Percentiles rank a stretch among this genome's conserved stretches.
Conservation (phyloP, 2,329 filamentous ascomycete species). For the Arthrobotrys iridis region DNA sequence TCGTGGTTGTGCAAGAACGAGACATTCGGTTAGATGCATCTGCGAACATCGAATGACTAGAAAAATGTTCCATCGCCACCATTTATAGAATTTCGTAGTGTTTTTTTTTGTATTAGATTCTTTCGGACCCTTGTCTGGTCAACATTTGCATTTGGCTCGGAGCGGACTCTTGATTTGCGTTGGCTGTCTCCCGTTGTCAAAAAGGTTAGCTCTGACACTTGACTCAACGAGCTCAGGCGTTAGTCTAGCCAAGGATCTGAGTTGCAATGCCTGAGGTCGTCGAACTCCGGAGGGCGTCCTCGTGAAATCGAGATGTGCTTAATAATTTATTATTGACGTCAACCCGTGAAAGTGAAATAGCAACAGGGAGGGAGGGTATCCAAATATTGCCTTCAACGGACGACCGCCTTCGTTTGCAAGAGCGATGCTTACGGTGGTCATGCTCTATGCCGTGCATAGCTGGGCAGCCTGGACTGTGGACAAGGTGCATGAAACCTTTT, state of each 20-base stretch:
- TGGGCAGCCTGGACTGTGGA: not conserved
- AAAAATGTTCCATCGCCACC: constrained; percentile 1
- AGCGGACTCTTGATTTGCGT: no score
- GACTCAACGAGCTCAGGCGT: not conserved
- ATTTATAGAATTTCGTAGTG: constrained; percentile 2
- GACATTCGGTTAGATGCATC: not conserved
- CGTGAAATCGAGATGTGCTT: not conserved
- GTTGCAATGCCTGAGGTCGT: not conserved
- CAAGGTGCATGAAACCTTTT: not conserved
- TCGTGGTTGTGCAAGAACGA: not conserved
- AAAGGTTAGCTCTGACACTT: constrained; percentile 1
- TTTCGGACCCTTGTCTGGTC: no score
- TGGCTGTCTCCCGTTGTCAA: not conserved
- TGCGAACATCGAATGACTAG: not conserved
- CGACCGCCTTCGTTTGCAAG: not conserved
- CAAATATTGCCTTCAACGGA: not conserved
- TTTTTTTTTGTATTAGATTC: no score
- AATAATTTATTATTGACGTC: not conserved
- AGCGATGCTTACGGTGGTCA: not conserved
- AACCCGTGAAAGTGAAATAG: not conserved
- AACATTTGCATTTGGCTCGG: no score
- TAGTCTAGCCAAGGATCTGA: constrained; percentile 12
- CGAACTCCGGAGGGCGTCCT: no score
- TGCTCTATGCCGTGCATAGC: not conserved
- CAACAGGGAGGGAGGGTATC: no score